Percentiles rank a stretch among this genome's conserved stretches.
phyloP scores from a whole-genome alignment of 257 asterid species.

The Schizonepeta tenuifolia region DNA sequence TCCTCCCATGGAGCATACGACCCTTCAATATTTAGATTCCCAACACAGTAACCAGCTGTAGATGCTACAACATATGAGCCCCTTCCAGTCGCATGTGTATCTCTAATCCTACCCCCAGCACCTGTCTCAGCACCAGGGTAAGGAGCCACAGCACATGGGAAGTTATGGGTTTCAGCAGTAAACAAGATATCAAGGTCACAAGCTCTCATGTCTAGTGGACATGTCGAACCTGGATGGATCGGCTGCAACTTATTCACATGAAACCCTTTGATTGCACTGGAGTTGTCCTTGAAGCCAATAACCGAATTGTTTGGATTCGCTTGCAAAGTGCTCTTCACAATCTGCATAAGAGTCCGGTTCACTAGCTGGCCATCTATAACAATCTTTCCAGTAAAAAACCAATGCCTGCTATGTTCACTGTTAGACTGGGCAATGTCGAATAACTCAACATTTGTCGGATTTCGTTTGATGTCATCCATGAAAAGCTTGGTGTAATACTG shows the following conservation, averaged over 20 bases:
- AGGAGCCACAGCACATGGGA: constrained; percentile 98
- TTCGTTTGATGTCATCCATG: constrained; percentile 76
- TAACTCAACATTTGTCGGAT: constrained; percentile 89
- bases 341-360: constrained; percentile 81
- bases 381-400: constrained; percentile 92
- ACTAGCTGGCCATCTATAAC: constrained; percentile 75
- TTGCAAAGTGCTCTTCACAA: constrained; percentile 78
- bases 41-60: constrained; percentile 94
- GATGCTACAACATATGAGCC: constrained; percentile 93
- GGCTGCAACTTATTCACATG: constrained; percentile 72
- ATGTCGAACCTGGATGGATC: constrained; percentile 66
- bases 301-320: constrained; percentile 90
- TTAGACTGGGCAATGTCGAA: constrained; percentile 98
- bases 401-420: constrained; percentile 96
- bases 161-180: constrained; percentile 96
- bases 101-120: constrained; percentile 95
- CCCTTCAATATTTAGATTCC: constrained; percentile 85
- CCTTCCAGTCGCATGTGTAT: constrained; percentile 95
- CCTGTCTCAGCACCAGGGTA: constrained; percentile 99
- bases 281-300: constrained; percentile 95
- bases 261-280: constrained; percentile 91
- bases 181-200: constrained; percentile 74
- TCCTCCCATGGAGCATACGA: constrained; percentile 97
- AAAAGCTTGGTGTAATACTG: constrained; percentile 86
- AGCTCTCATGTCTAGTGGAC: constrained; percentile 57